phyloP scores from a whole-genome alignment of 2,329 filamentous ascomycete genomes.

The Albophoma yamanashiensis region DNA sequence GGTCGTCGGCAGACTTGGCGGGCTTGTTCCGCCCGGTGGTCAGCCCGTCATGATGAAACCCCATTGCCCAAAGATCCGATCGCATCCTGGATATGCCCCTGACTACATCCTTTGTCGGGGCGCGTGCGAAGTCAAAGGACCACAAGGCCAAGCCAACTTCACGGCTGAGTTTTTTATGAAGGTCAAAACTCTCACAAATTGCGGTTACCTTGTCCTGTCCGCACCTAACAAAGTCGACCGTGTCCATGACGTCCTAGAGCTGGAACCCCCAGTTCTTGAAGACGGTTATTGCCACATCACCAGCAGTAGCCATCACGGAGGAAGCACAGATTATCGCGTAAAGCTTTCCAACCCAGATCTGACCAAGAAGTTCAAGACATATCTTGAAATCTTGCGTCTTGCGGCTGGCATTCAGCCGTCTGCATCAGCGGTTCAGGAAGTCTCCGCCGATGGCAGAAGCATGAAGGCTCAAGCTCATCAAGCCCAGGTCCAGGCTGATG shows the following conservation, averaged over 20 bases:
- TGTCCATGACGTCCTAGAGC: slow-evolving; percentile 10
- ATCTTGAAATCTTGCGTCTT: slow-evolving; percentile 6
- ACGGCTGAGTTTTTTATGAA: slow-evolving; percentile 8
- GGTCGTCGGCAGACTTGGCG: neutral
- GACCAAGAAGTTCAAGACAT: slow-evolving; percentile 6
- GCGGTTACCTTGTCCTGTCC: slow-evolving; percentile 10
- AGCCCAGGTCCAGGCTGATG: no score
- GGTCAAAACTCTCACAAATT: slow-evolving; percentile 4
- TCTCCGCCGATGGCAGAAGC: neutral
- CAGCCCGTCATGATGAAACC: neutral
- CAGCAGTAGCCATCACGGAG: neutral
- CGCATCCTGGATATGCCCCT: neutral
- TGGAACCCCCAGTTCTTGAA: slow-evolving; percentile 8
- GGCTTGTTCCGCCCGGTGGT: neutral
- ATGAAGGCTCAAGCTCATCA: no score
- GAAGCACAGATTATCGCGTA: slow-evolving; percentile 6
- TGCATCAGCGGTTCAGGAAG: no score
- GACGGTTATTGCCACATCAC: slow-evolving; percentile 12
- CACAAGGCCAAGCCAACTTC: slow-evolving; percentile 1
- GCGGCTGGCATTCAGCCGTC: slow-evolving; percentile 1
- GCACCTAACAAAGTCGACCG: slow-evolving; percentile 3
- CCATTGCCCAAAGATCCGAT: neutral
- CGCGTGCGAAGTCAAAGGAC: slow-evolving; percentile 7
- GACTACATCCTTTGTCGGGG: slow-evolving; percentile 10
- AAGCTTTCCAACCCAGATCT: slow-evolving; percentile 7